phyloP scores from a whole-genome alignment of 495 filamentous ascomycete species.

The Penicillium longicatenatum region DNA sequence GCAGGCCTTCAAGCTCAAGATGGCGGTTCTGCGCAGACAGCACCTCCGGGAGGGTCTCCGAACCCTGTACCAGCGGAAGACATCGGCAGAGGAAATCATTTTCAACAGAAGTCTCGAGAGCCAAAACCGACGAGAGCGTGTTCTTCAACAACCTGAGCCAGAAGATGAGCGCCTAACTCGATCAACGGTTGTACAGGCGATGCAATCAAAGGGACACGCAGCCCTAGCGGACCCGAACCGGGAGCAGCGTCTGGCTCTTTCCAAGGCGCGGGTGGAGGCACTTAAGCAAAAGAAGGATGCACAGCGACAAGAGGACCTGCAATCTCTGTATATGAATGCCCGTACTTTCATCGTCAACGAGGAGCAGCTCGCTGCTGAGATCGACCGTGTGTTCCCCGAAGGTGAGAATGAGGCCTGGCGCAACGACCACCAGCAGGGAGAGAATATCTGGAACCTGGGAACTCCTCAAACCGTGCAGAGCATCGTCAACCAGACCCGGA shows the following conservation, averaged over 20 bases:
- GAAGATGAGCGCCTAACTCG: conserved; percentile 65
- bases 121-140: conserved; percentile 42
- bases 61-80: conserved; percentile 60
- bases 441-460: conserved; percentile 61
- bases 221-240: conserved; percentile 51
- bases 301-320: conserved; percentile 51
- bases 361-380: conserved; percentile 58
- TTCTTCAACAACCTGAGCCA: conserved; percentile 52
- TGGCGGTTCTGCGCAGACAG: conserved; percentile 59
- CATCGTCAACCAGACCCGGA: conserved; percentile 35
- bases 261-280: conserved; percentile 39
- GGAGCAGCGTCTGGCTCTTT: conserved; percentile 45
- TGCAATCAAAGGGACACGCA: conserved; percentile 38
- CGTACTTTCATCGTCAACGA: conserved; percentile 66
- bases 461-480: conserved; percentile 52
- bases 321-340: conserved; percentile 66
- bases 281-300: conserved; percentile 39
- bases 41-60: conserved; percentile 65
- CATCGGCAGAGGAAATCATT: conserved; percentile 38
- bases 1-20: conserved; percentile 61
- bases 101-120: conserved; percentile 37
- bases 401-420: conserved; percentile 51
- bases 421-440: conserved; percentile 42
- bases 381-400: conserved; percentile 61
- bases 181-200: conserved; percentile 47